Conservation (phyloP, 1,284 basidiomycete species). For the Irpex sp. region DNA sequence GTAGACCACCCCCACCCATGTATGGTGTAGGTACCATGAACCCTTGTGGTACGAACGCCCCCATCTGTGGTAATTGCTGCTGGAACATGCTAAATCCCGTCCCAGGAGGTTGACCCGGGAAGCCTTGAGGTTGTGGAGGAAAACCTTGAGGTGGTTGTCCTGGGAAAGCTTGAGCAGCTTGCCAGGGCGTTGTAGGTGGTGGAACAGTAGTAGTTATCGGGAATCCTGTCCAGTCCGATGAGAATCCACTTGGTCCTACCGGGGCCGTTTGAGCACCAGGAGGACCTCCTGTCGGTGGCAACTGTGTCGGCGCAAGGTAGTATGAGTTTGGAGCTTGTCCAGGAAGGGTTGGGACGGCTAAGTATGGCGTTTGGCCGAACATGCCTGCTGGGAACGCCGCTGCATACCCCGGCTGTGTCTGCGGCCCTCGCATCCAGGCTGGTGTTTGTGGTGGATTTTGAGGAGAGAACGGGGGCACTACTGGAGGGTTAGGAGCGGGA, state of each 20-base stretch:
- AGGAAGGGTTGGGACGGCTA: constrained; percentile 12
- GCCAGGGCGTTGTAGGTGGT: constrained; percentile 11
- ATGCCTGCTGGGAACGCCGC: constrained; percentile 7
- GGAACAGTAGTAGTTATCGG: constrained; percentile 15
- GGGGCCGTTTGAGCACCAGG: constrained; percentile 19
- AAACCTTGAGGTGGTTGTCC: neutral
- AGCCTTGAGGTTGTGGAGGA: no score
- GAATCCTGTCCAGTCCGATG: constrained; percentile 26
- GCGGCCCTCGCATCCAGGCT: constrained; percentile 16
- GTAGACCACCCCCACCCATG: neutral
- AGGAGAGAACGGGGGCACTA: constrained; percentile 24
- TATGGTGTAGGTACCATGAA: neutral
- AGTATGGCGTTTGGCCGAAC: constrained; percentile 12
- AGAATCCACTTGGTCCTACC: constrained; percentile 18
- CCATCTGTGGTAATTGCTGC: constrained; percentile 16
- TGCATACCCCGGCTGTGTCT: constrained; percentile 4
- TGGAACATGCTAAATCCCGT: constrained; percentile 20
- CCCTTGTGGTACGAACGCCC: neutral
- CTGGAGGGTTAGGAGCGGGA: constrained; percentile 17
- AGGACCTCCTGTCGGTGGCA: constrained; percentile 14
- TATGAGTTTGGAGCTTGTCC: constrained; percentile 26
- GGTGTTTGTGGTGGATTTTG: constrained; percentile 13
- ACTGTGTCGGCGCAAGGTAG: constrained; percentile 26
- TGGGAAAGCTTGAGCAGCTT: constrained; percentile 5
- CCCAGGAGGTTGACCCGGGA: neutral